A percentile compares a stretch with the other conserved stretches of the same genome.
Evolutionary conservation across 2,329 filamentous ascomycete genomes (phyloP).

Genomic region (Colletotrichum magnum): DNA sequence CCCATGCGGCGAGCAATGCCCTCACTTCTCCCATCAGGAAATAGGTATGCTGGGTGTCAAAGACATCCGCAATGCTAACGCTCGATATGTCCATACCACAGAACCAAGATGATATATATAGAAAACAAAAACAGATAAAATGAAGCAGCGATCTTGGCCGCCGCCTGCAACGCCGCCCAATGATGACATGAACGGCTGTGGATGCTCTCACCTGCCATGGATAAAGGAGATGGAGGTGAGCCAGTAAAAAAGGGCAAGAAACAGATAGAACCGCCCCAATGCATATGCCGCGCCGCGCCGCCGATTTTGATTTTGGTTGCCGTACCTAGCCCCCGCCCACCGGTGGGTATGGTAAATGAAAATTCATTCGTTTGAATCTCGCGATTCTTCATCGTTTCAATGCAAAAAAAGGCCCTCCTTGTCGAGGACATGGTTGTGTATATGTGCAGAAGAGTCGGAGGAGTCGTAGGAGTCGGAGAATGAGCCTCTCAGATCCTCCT

Average conservation of each 20-base stretch:
- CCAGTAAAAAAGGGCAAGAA: background rate
- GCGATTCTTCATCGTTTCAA: constrained; percentile 37
- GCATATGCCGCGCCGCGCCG: constrained; percentile 32
- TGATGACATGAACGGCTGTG: constrained; percentile 29
- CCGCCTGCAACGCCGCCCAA: constrained; percentile 35
- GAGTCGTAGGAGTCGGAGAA: background rate
- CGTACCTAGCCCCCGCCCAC: constrained; percentile 15
- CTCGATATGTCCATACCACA: constrained; percentile 9
- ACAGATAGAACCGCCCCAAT: constrained; percentile 17
- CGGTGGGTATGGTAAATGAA: constrained; percentile 21
- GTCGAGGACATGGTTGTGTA: constrained; percentile 15
- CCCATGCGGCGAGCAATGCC: background rate
- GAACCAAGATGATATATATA: background rate
- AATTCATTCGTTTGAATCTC: constrained; percentile 32
- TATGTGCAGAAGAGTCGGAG: constrained; percentile 30
- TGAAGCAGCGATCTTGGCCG: background rate
- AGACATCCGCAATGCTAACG: constrained; percentile 16
- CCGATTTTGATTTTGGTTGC: constrained; percentile 34
- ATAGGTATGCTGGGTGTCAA: constrained; percentile 3
- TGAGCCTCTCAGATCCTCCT: constrained; percentile 53
- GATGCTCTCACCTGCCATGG: constrained; percentile 19
- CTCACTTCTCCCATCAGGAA: background rate
- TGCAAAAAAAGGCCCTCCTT: constrained; percentile 30
- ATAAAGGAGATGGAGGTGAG: constrained; percentile 3
- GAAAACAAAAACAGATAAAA: background rate